Evolutionary conservation across 495 filamentous ascomycete genomes (phyloP), one percentile per base, ranked within the genome.

Genomic region (Aspergillus coremiiformis): DNA sequence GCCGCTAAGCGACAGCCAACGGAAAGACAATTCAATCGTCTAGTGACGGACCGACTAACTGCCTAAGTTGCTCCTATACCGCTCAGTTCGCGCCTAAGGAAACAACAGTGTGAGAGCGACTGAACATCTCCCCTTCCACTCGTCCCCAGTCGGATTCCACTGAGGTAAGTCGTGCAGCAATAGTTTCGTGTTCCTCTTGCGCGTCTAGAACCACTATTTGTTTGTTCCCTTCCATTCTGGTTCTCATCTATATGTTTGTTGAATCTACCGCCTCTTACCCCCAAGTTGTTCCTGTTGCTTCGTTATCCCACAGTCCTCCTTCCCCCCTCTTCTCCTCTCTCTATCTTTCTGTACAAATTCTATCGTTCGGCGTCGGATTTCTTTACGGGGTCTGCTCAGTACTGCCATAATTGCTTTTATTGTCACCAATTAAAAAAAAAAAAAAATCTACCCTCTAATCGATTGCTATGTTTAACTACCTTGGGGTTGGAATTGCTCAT

Each of bases 1-100:
- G 60, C 65, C 63, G 69, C 70, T 73, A 72, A 73, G 70, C 70
- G 71, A 73, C 71, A 72, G 68, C 64, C 68, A 71, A 62, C 61
- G 32, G 32, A 14, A 35, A 35, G 32, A 12, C 32, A 12, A 35
- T 35, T 53, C 58, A 60, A 70, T 70, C 65, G 56, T 59, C 54
- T 61, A n/a, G n/a, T n/a, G n/a, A 60, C 55, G 54, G 64, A 61
- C 59, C 68, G 61, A 61, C 64, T 53, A 53, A 56, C 59, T 63
- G 29, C 27, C 41, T 46, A 22, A 51, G 49, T 51, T 49, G 45
- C 53, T 58, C 55, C 61, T 45, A 66, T 63, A 64, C 58, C 57
- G 51, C 61, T 65, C 47, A 55, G 59, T 57, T 37, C 59, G 58
- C 63, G 60, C 59, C 59, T 52, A 49, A 51, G 37, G 46, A 52